These are phyloP conservation scores for Oryza glaberrima DNA, from an alignment of 176 grass and related monocot genomes.

Conservation along the genomic window DNA sequence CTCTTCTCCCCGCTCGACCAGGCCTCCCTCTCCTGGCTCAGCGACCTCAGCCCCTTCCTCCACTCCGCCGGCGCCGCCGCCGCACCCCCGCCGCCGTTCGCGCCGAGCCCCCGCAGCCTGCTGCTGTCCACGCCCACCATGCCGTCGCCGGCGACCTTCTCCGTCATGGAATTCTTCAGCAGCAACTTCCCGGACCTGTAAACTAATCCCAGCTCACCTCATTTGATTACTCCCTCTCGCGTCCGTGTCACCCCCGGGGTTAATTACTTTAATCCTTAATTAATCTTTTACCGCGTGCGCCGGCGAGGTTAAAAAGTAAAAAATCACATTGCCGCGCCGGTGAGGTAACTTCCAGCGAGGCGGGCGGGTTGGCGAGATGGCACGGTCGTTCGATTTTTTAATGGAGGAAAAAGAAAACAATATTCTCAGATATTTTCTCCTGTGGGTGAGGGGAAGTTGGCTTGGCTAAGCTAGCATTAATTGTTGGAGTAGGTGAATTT, in stretches of 20 bases:
- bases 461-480: constrained; percentile 20
- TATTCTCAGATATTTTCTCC: not conserved
- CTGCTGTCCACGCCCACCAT: constrained; percentile 66
- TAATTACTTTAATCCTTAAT: not conserved
- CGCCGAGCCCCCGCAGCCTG: constrained; percentile 50
- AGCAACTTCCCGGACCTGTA: constrained; percentile 53
- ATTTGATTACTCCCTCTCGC: constrained; percentile 12
- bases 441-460: constrained; percentile 22
- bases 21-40: constrained; percentile 53
- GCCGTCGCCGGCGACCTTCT: constrained; percentile 64
- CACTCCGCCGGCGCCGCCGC: constrained; percentile 25
- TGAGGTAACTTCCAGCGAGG: not conserved
- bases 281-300: not conserved
- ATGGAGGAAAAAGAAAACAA: not conserved
- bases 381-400: not conserved
- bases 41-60: constrained; percentile 77
- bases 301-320: not conserved
- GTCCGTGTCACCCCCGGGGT: not conserved
- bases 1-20: constrained; percentile 87
- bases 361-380: not conserved
- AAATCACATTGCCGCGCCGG: not conserved
- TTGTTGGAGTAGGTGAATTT: constrained; percentile 3
- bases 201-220: not conserved
- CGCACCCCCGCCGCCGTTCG: constrained; percentile 19
- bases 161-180: constrained; percentile 49